Percentiles rank a stretch among this genome's conserved stretches.
Conservation (phyloP, 1,284 basidiomycete genomes). For the Rhodotorula sp. region DNA sequence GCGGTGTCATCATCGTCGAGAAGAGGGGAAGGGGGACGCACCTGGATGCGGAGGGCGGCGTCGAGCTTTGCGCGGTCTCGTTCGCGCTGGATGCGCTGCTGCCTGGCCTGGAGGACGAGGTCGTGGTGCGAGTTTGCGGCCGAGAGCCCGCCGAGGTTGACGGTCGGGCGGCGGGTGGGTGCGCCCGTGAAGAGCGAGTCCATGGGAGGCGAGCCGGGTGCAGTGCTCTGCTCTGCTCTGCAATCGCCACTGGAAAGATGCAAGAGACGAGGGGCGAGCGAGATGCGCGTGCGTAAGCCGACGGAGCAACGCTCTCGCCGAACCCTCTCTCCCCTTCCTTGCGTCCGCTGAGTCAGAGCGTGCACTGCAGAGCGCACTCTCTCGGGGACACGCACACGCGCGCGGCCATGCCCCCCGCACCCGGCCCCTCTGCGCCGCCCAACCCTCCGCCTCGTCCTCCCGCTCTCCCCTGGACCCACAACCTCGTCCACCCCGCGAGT, state of each 20-base stretch:
- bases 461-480: not conserved
- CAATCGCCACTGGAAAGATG: not conserved
- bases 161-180: conserved; percentile 59
- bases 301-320: no score
- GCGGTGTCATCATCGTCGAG: not conserved
- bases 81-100: conserved; percentile 61
- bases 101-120: conserved; percentile 65
- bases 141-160: conserved; percentile 65
- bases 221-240: no score
- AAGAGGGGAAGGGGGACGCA: conserved; percentile 60
- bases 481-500: conserved; percentile 2
- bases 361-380: no score
- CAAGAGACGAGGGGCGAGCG: not conserved
- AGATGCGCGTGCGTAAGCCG: not conserved
- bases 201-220: not conserved
- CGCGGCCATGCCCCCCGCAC: no score
- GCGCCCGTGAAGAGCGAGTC: conserved; percentile 48
- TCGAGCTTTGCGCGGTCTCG: conserved; percentile 61
- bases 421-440: no score
- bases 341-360: no score
- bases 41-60: conserved; percentile 63
- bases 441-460: no score
- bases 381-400: no score
- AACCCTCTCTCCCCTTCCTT: no score
- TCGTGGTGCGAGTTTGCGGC: conserved; percentile 59